Conservation (phyloP, 441 rosid genomes). For the Hura crepitans region DNA sequence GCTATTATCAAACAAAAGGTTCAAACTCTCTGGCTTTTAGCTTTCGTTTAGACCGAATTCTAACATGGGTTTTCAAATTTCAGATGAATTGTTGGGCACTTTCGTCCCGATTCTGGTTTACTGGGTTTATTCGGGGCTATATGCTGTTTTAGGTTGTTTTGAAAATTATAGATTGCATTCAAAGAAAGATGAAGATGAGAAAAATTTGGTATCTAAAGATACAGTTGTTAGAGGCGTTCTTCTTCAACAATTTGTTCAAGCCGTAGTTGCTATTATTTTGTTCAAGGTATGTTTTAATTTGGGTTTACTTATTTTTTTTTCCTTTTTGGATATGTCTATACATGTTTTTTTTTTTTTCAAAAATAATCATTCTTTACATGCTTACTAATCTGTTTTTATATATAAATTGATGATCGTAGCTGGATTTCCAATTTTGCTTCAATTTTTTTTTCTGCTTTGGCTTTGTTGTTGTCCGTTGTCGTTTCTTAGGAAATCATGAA, state of each 20-base stretch:
- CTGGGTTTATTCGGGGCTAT: slow-evolving; percentile 82
- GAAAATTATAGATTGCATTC: slow-evolving; percentile 72
- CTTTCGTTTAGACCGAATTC: background rate
- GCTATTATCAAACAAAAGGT: background rate
- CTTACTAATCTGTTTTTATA: too few relatives aligned
- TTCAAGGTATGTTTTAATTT: slow-evolving; percentile 41
- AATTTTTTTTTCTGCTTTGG: background rate
- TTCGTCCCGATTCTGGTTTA: slow-evolving; percentile 63
- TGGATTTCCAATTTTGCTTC: background rate
- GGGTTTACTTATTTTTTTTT: background rate
- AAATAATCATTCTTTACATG: too few relatives aligned
- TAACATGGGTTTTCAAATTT: slow-evolving; percentile 49
- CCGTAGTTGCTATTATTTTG: slow-evolving; percentile 66
- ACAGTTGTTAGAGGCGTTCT: slow-evolving; percentile 73
- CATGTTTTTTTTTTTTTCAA: too few relatives aligned
- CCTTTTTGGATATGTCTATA: background rate
- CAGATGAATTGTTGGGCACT: slow-evolving; percentile 75
- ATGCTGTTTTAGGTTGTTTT: slow-evolving; percentile 43
- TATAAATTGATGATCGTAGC: background rate
- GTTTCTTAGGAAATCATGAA: background rate
- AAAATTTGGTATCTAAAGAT: slow-evolving; percentile 67
- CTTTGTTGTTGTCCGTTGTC: background rate
- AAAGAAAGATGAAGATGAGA: slow-evolving; percentile 65
- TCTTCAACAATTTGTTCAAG: slow-evolving; percentile 73
- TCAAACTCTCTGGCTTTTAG: background rate